Percentiles rank a stretch among this genome's conserved stretches.
Conservation (phyloP, 495 filamentous ascomycete species). For the Aspergillus saccharolyticus region DNA sequence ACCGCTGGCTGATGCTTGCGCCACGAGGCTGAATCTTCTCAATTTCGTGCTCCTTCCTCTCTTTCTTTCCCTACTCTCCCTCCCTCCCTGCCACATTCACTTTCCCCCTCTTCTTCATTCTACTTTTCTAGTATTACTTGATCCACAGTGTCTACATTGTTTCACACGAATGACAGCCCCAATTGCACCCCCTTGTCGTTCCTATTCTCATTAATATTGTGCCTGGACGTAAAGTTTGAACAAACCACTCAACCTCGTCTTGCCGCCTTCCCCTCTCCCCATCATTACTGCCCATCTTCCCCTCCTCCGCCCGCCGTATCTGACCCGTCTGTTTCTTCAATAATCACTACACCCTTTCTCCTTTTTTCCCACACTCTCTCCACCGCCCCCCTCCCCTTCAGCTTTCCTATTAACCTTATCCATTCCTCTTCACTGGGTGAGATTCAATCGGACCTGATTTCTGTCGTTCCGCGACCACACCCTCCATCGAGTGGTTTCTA, state of each 20-base stretch:
- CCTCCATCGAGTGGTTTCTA: slow-evolving; percentile 25
- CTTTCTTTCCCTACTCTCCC: slow-evolving; percentile 5
- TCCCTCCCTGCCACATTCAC: not conserved
- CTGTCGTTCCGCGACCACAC: slow-evolving; percentile 12
- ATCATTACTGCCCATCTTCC: slow-evolving; percentile 3
- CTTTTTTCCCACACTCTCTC: too few species aligned
- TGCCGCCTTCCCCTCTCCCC: not conserved
- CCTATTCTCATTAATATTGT: not conserved
- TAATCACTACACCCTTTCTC: slow-evolving; percentile 6
- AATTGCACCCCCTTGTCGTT: not conserved
- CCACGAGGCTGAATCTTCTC: slow-evolving; percentile 29
- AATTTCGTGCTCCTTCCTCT: slow-evolving; percentile 12
- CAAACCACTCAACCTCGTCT: not conserved
- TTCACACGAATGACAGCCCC: slow-evolving; percentile 9
- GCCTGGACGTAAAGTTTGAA: not conserved
- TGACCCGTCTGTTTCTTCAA: not conserved
- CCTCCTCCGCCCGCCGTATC: slow-evolving; percentile 8
- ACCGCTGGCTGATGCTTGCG: slow-evolving; percentile 14
- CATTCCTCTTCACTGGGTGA: slow-evolving; percentile 4
- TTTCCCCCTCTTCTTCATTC: slow-evolving; percentile 2
- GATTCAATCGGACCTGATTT: slow-evolving; percentile 7
- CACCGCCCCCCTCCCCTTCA: slow-evolving; percentile 7
- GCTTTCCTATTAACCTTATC: not conserved
- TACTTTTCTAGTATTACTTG: too few species aligned
- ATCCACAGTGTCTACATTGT: not conserved